Evolutionary conservation across 2,329 filamentous ascomycete genomes (phyloP).

Genomic region (Apiospora marii): DNA sequence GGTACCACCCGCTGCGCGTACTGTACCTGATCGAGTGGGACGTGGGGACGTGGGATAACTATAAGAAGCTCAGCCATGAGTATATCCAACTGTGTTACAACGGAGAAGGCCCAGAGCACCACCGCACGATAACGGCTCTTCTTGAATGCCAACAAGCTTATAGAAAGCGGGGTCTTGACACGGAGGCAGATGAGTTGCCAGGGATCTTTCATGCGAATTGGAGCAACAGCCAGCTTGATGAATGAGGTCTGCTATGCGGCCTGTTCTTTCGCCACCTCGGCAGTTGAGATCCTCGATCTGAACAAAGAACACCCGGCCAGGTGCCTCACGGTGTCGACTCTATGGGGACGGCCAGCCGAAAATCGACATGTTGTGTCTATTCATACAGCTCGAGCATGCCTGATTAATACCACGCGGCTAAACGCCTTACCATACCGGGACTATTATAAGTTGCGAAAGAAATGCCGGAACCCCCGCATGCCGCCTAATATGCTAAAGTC

Average conservation of each 20-base stretch:
- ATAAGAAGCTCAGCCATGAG: constrained; percentile 1
- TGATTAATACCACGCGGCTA: constrained; percentile 6
- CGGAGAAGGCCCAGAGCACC: not conserved
- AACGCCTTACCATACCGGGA: not conserved
- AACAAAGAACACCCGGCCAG: not conserved
- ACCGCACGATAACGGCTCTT: not conserved
- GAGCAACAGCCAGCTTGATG: not conserved
- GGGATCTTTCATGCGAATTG: not conserved
- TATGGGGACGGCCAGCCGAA: not conserved
- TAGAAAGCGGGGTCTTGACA: not conserved
- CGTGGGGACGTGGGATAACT: not conserved
- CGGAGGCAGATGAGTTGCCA: constrained; percentile 11
- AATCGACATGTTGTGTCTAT: not conserved
- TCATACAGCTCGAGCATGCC: not conserved
- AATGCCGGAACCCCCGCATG: constrained; percentile 16
- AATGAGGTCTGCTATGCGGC: not conserved
- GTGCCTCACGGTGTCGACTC: not conserved
- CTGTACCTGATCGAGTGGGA: constrained; percentile 2
- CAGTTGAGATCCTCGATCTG: not conserved
- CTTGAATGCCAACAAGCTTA: not conserved
- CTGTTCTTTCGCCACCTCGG: not conserved
- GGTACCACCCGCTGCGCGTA: not conserved
- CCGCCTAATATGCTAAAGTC: constrained; percentile 19
- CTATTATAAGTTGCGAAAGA: constrained; percentile 14
- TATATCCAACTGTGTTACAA: not conserved